Conservation (phyloP, 176 grass and related monocot species). For the Themeda triandra region DNA sequence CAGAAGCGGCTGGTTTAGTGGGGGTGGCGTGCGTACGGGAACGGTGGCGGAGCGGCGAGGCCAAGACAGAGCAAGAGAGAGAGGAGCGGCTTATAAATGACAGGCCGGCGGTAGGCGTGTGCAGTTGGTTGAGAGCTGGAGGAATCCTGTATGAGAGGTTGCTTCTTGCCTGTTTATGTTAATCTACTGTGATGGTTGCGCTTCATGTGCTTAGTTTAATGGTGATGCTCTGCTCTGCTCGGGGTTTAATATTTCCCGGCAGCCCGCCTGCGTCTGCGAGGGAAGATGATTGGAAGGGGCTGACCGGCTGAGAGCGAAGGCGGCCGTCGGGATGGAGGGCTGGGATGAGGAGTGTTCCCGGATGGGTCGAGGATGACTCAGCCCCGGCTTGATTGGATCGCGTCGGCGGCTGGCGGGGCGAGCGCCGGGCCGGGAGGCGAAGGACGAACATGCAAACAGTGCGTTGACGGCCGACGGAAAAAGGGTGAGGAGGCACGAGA, state of each 20-base stretch:
- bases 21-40: neutral
- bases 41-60: neutral
- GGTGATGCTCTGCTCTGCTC: neutral
- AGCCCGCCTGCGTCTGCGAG: neutral
- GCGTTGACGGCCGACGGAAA: slow-evolving; percentile 42
- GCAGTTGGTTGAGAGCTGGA: slow-evolving; percentile 45
- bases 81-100: slow-evolving; percentile 27
- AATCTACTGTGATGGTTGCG: slow-evolving; percentile 4
- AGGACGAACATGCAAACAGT: neutral
- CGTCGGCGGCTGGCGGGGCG: slow-evolving; percentile 14
- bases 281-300: slow-evolving; percentile 22
- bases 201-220: slow-evolving; percentile 39
- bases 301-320: neutral
- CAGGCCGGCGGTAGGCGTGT: neutral
- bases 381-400: neutral
- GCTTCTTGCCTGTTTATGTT: slow-evolving; percentile 5
- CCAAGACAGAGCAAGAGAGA: neutral
- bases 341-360: neutral
- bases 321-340: slow-evolving; percentile 13
- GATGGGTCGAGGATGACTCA: slow-evolving; percentile 19
- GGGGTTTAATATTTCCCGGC: neutral
- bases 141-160: neutral
- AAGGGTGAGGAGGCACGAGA: neutral
- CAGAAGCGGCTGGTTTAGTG: neutral
- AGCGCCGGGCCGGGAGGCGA: neutral